Base-by-base conservation (phyloP, 2,329 filamentous ascomycete genomes). In the Cytospora paraplurivora region DNA sequence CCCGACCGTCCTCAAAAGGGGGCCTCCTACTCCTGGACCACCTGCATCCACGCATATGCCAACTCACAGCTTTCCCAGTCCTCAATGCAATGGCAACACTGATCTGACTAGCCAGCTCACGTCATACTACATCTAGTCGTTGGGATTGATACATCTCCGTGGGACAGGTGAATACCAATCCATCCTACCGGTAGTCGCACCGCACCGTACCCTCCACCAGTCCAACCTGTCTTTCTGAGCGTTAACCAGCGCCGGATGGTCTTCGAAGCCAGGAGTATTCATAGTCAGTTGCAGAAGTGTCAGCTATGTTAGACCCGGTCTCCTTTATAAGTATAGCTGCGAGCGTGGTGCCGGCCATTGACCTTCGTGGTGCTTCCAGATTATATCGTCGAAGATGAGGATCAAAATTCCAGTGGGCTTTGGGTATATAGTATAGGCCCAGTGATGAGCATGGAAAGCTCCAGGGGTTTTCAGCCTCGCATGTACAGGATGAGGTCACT, bases 31-130 rank as follows among this genome's bases (percentile, higher is more conserved):
- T 58, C 37, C 49, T 41, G 55, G 57, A 64, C 56, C 50, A 63
- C 62, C 37, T 59, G 64, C 64, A 59, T 10, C 54, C 62, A 57
- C 54, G 54, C 49, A 55, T 57, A 47, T 66, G 64, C 57, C 62
- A 59, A 52, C 58, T 56, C 50, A 64, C 34, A 37, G 35, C 19
- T 34, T 61, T 38, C 50, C 27, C 49, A 51, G 38, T 57, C 27
- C 53, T 61, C 61, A 56, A 41, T 44, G 57, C 62, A 51, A 58
- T 57, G 34, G 50, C 41, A 41, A 27, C 50, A 38, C 19, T 32
- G 6, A 10, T 50, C 51, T 38, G 37, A 13, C 13, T 61, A 17
- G 21, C 44, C 32, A 13, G n/a, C 11, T 17, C 51, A 47, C 37
- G 27, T 27, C 11, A 19, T 27, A 33, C 5, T 21, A 13, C 34